phyloP scores from a whole-genome alignment of 495 filamentous ascomycete species.

The Penicillium pulvis region DNA sequence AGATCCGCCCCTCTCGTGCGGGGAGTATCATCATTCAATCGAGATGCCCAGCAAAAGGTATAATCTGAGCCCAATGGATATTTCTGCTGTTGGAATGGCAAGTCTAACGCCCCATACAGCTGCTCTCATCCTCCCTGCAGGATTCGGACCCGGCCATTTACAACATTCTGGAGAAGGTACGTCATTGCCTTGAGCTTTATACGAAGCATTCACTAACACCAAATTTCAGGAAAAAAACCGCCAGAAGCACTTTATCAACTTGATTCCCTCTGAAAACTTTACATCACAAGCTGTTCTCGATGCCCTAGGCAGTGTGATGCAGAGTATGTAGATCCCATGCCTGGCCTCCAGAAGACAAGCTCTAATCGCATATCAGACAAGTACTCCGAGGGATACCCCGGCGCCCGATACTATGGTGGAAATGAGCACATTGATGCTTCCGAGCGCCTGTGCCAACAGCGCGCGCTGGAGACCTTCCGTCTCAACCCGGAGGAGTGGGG shows the following conservation, averaged over 20 bases:
- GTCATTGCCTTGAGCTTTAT: conserved; percentile 15
- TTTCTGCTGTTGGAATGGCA: not conserved
- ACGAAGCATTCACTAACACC: conserved; percentile 15
- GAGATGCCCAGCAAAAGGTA: conserved; percentile 49
- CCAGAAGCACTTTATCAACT: conserved; percentile 97
- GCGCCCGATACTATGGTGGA: conserved; percentile 94
- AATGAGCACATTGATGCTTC: conserved; percentile 94
- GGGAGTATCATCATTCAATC: conserved; percentile 40
- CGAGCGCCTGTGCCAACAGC: conserved; percentile 84
- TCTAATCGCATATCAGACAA: conserved; percentile 65
- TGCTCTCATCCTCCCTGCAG: conserved; percentile 76
- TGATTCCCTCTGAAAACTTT: conserved; percentile 99
- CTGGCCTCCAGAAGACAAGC: conserved; percentile 1
- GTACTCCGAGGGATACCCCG: conserved; percentile 98
- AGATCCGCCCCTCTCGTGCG: conserved; percentile 33
- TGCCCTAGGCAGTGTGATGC: conserved; percentile 96
- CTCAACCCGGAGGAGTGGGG: conserved; percentile 89
- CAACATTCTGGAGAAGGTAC: conserved; percentile 86
- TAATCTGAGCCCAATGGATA: conserved; percentile 16
- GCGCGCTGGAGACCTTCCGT: conserved; percentile 84
- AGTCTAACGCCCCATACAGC: conserved; percentile 46
- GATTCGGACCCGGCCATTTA: conserved; percentile 85
- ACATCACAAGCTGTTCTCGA: conserved; percentile 96
- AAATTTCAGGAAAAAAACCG: conserved; percentile 81
- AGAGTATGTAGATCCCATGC: conserved; percentile 63